Conservation (phyloP, 2,329 filamentous ascomycete species). For the Biscogniauxia mediterranea region DNA sequence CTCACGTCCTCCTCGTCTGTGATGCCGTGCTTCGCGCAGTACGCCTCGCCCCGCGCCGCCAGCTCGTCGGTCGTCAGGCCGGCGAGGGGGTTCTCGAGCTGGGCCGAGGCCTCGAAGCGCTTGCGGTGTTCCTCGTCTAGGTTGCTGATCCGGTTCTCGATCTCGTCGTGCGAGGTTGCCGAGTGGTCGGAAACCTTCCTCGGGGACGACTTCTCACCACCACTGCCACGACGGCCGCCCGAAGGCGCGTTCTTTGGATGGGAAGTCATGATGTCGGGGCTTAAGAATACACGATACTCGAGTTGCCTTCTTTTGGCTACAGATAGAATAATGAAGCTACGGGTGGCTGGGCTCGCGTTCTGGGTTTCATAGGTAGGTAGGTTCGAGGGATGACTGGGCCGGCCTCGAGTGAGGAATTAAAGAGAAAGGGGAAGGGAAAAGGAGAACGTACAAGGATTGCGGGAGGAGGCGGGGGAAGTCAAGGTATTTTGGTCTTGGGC, state of each 20-base stretch:
- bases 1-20: slow-evolving; percentile 55
- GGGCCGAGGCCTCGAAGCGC: slow-evolving; percentile 36
- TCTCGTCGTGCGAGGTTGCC: slow-evolving; percentile 26
- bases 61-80: slow-evolving; percentile 45
- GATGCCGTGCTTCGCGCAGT: slow-evolving; percentile 54
- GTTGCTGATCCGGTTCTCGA: slow-evolving; percentile 24
- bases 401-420: neutral
- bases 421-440: neutral
- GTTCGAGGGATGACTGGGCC: neutral
- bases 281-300: neutral
- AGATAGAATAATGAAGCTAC: neutral
- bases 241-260: slow-evolving; percentile 11
- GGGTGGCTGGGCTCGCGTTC: neutral
- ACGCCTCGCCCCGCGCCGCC: slow-evolving; percentile 54
- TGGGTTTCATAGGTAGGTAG: neutral
- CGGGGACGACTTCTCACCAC: slow-evolving; percentile 12
- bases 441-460: neutral
- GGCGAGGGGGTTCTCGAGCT: slow-evolving; percentile 42
- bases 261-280: slow-evolving; percentile 11
- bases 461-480: neutral
- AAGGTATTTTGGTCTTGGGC: neutral
- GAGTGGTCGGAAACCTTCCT: slow-evolving; percentile 27
- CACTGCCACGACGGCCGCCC: neutral
- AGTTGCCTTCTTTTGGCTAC: neutral
- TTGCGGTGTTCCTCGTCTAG: slow-evolving; percentile 28